phyloP scores from a whole-genome alignment of 2,329 filamentous ascomycete genomes.

The Venturiaceae sp. region DNA sequence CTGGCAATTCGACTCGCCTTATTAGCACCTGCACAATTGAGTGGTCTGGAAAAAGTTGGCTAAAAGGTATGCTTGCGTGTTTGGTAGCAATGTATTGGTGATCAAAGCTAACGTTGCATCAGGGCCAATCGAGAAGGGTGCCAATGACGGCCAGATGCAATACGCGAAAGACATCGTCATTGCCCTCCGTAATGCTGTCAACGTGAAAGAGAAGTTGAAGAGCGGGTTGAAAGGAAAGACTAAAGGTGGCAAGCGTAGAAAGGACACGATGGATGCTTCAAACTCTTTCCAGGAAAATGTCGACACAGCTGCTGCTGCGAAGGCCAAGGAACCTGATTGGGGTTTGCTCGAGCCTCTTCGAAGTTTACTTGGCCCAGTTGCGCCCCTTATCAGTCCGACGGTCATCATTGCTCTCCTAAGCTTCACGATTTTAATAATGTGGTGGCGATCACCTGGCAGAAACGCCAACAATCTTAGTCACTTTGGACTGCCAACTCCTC shows the following conservation, averaged over 20 bases:
- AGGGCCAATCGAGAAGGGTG: constrained; percentile 95
- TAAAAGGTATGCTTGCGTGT: constrained; percentile 56
- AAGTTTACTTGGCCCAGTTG: constrained; percentile 1
- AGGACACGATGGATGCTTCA: constrained; percentile 12
- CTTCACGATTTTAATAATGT: constrained; percentile 62
- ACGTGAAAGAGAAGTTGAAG: constrained; percentile 49
- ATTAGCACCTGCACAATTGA: constrained; percentile 86
- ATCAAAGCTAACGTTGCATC: constrained; percentile 1
- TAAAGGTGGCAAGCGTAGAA: constrained; percentile 16
- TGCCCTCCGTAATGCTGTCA: constrained; percentile 63
- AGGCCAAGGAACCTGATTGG: constrained; percentile 47
- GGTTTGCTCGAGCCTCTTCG: constrained; percentile 70
- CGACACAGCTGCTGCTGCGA: not conserved
- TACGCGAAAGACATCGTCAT: constrained; percentile 76
- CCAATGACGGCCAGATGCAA: constrained; percentile 75
- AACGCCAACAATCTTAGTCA: constrained; percentile 24
- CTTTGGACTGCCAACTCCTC: constrained; percentile 30
- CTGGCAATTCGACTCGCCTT: constrained; percentile 74
- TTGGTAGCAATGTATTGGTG: not conserved
- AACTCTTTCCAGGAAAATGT: not conserved
- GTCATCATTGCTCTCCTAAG: constrained; percentile 67
- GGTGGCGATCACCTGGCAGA: constrained; percentile 44
- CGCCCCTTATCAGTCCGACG: constrained; percentile 61
- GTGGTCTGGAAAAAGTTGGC: constrained; percentile 96
- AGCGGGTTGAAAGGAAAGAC: constrained; percentile 39